Evolutionary conservation across 2,329 filamentous ascomycete genomes (phyloP), one percentile per base, ranked within the genome.

Genomic region (Diaporthe humulicola): DNA sequence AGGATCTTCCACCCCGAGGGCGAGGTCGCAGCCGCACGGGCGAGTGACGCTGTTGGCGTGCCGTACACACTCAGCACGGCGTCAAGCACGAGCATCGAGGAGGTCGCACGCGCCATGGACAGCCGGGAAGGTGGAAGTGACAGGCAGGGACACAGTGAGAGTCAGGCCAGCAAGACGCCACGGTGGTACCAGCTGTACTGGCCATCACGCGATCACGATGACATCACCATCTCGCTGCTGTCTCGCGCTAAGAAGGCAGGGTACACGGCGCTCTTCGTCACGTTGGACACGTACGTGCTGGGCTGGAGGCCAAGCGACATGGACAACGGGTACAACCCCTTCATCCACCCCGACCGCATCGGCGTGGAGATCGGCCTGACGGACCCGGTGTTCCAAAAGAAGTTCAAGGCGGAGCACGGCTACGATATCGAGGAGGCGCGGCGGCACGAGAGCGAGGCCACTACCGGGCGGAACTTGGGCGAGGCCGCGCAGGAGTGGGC

Each of bases 1-100:
- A 88, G 87, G 69, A 82, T 93, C 72, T 90, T 92, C 61, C 91
- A 94, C 78, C 87, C 89, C 0, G 88, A 92, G 36, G 92, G 92
- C n/a, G 92, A 94, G 81, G 84, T 87, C 45, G 90, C 86, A 19
- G 84, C 92, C 19, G 90, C 87, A 0, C 83, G 86, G 36, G 91
- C 87, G 0, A 89, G 89, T 74, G 84, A 85, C 70, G 82, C 79
- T 3, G 82, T 86, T 19, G 88, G 89, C 0, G 86, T 92, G 9
- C 87, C 91, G 40, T 90, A 92, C 78, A 89, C 88, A 69, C 85
- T 93, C 57, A 91, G 89, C 22, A 93, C 91, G 69, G 90, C 91
- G 1, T 90, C 89, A 0, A 93, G 88, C 77, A 86, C 90, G 0
- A 84, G 91, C 50, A 80, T 85, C 1, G 90, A 92, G 71, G 88